Conservation (phyloP, 371 early-diverging fungal species). For the Batkoa obscura region DNA sequence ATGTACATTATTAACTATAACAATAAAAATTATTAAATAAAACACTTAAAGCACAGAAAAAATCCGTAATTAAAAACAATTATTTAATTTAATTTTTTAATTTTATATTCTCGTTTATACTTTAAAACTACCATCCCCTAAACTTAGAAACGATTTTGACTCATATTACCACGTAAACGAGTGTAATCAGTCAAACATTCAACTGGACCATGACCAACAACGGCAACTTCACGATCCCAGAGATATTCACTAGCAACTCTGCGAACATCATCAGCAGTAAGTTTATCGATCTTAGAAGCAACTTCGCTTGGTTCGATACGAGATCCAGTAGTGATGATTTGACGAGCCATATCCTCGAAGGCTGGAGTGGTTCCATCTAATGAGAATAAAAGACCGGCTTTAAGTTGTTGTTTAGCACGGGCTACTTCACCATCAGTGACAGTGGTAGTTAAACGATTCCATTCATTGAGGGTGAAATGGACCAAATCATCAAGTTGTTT, state of each 20-base stretch:
- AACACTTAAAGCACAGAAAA: too few relatives aligned
- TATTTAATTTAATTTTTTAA: too few relatives aligned
- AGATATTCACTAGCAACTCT: constrained; percentile 75
- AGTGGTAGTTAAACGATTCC: constrained; percentile 67
- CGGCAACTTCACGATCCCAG: constrained; percentile 73
- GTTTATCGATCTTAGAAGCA: constrained; percentile 56
- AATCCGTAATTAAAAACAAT: too few relatives aligned
- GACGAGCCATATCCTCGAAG: constrained; percentile 95
- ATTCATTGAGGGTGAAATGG: constrained; percentile 74
- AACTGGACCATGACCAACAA: constrained; percentile 81
- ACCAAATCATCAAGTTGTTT: constrained; percentile 66
- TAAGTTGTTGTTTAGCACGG: constrained; percentile 95
- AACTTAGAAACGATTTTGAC: constrained; percentile 33
- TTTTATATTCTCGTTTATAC: too few relatives aligned
- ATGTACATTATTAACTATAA: too few relatives aligned
- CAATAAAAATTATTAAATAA: too few relatives aligned
- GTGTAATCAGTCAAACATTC: constrained; percentile 78
- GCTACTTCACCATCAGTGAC: constrained; percentile 87
- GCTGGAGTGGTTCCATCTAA: constrained; percentile 86
- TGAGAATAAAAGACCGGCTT: constrained; percentile 72
- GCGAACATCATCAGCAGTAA: constrained; percentile 68
- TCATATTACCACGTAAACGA: constrained; percentile 62
- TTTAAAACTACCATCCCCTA: too few relatives aligned
- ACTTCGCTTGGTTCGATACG: constrained; percentile 67
- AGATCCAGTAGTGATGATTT: constrained; percentile 77